Base-by-base conservation (phyloP, 768 basidiomycete genomes). In the Kockovaella imperatae region DNA sequence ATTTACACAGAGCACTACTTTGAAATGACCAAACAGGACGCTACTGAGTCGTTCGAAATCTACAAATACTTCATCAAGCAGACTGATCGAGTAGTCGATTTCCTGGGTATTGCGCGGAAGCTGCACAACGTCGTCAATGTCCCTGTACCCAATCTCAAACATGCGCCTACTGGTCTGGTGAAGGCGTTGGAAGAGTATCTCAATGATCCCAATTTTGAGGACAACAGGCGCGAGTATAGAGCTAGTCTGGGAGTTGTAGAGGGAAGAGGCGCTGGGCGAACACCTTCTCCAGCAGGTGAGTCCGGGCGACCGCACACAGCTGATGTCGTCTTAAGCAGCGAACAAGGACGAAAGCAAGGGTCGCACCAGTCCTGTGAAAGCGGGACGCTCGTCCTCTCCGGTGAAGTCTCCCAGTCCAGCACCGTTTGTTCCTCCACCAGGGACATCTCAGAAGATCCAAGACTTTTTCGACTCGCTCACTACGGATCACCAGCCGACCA, bases 11-110 rank as follows among this genome's bases (percentile, higher is more conserved):
- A 96, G 64, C 85, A 93, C 72, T 99, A 95, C 72, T 96, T 97
- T 62, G 91, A 95, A 68, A 97, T 97, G 95, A 87, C 89, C 0
- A 84, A 86, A 54, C 72, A 82, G n/a, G 93, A 97, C 64, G 95
- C 93, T 0, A 74, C 78, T 30, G 81, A 85, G 26, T 86, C 93
- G 2, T 78, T 97, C 21, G 71, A 74, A 15, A 82, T 97, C 52
- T 99, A 99, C 75, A 86, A 88, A 46, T 80, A 84, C 52, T 99
- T 99, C 72, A 96, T 91, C 73, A 81, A 79, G 42, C 88, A 97
- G 70, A 89, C 93, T 0, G 89, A 96, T 61, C 76, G 82, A 79
- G 72, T 73, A 70, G 87, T 93, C 3, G 91, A 95, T 63, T 99
- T 83, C 61, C 79, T 99, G 14, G 83, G 82, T 11, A 83, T 95